Conservation (phyloP, 75 land plant species). For the Cupressus sempervirens region DNA sequence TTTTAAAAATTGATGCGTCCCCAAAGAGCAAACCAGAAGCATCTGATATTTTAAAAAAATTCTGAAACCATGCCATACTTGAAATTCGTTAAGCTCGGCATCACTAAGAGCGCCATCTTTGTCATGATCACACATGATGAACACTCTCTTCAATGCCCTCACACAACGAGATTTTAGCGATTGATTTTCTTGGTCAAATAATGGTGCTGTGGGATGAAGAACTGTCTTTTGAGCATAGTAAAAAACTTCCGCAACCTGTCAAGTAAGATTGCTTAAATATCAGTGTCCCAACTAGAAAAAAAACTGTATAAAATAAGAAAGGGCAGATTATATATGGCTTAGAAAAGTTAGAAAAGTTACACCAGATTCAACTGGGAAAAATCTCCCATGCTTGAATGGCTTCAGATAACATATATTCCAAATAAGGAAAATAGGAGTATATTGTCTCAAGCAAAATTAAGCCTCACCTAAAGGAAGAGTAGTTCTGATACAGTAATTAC, state of each 20-base stretch:
- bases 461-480: no score
- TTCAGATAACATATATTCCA: not conserved
- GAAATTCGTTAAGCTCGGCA: constrained; percentile 94
- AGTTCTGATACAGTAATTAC: not conserved
- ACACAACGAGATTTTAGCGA: constrained; percentile 88
- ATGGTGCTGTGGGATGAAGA: constrained; percentile 94
- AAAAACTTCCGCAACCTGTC: constrained; percentile 94
- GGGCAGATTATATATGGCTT: not conserved
- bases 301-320: not conserved
- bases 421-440: not conserved
- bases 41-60: not conserved
- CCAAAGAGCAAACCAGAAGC: not conserved
- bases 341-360: not conserved
- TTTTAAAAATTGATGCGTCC: not conserved
- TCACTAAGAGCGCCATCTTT: constrained; percentile 97
- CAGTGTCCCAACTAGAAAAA: not conserved
- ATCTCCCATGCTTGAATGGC: not conserved
- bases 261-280: not conserved
- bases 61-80: constrained; percentile 40
- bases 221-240: constrained; percentile 99
- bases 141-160: constrained; percentile 89
- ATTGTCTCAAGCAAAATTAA: not conserved
- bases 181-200: constrained; percentile 97
- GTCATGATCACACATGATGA: constrained; percentile 96
- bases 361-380: not conserved